phyloP scores from a whole-genome alignment of 208 protist genomes.

The Phytomonas sp. region DNA sequence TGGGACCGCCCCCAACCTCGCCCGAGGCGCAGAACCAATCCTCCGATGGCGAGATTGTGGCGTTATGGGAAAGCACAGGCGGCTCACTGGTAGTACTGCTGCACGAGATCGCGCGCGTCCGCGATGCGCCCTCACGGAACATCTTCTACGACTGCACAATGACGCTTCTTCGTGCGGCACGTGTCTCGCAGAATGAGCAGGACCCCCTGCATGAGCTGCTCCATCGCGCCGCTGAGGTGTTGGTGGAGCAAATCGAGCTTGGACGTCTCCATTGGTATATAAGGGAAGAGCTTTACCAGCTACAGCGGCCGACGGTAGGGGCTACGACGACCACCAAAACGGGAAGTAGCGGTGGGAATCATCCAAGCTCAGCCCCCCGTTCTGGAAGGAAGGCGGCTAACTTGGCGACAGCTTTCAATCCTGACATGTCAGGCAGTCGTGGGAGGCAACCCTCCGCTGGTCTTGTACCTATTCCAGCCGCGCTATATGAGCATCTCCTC shows the following conservation, averaged over 20 bases:
- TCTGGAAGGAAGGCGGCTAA: slow-evolving; percentile 3
- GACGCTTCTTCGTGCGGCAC: slow-evolving; percentile 56
- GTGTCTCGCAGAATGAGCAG: slow-evolving; percentile 21
- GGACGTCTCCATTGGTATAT: slow-evolving; percentile 8
- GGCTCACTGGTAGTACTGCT: slow-evolving; percentile 38
- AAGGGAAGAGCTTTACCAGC: slow-evolving; percentile 14
- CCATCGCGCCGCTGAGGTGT: slow-evolving; percentile 25
- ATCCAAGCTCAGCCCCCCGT: not conserved
- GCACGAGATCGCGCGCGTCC: slow-evolving; percentile 33
- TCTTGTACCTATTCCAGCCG: not conserved
- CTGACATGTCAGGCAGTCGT: not conserved
- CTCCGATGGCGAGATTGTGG: slow-evolving; percentile 6
- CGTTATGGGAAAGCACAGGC: not conserved
- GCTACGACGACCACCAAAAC: slow-evolving; percentile 2
- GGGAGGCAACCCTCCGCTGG: not conserved
- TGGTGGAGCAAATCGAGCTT: slow-evolving; percentile 19
- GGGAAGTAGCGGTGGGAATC: slow-evolving; percentile 1
- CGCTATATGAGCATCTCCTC: not conserved
- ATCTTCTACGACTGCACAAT: slow-evolving; percentile 41
- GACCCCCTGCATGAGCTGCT: slow-evolving; percentile 43
- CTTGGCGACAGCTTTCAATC: not conserved
- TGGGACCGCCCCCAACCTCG: not conserved
- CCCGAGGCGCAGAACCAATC: not conserved
- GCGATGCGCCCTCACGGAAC: slow-evolving; percentile 38
- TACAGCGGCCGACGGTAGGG: slow-evolving; percentile 2